phyloP scores from a whole-genome alignment of 441 rosid genomes.

The Adansonia rubrostipa region DNA sequence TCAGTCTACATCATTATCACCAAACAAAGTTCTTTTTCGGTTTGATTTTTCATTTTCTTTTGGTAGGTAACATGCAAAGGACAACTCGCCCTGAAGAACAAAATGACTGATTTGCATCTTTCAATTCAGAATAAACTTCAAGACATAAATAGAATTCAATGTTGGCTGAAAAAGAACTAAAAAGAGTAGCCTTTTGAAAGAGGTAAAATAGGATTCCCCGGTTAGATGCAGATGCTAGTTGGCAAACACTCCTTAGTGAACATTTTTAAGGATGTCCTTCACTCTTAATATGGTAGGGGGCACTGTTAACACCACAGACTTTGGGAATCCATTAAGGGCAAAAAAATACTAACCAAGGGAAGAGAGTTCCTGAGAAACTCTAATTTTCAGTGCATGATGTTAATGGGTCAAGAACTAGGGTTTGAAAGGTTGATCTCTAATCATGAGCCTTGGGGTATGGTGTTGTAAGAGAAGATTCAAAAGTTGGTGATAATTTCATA shows the following conservation, averaged over 20 bases:
- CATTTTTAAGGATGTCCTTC: slow-evolving; percentile 35
- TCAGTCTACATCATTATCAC: slow-evolving; percentile 32
- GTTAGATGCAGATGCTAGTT: slow-evolving; percentile 38
- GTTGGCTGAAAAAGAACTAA: slow-evolving; percentile 16
- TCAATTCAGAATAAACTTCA: slow-evolving; percentile 13
- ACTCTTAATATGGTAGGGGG: slow-evolving; percentile 34
- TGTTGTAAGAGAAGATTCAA: slow-evolving; percentile 32
- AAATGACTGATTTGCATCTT: slow-evolving; percentile 35
- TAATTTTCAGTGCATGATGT: slow-evolving; percentile 80
- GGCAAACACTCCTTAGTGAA: slow-evolving; percentile 41
- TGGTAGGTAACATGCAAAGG: neutral
- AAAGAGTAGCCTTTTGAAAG: slow-evolving; percentile 25
- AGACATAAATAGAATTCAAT: slow-evolving; percentile 15
- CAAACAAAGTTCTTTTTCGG: slow-evolving; percentile 14
- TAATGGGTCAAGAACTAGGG: slow-evolving; percentile 65
- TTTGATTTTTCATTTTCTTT: neutral
- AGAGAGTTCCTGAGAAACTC: slow-evolving; percentile 33
- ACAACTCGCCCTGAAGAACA: slow-evolving; percentile 14
- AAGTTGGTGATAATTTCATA: slow-evolving; percentile 23
- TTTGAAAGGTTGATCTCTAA: slow-evolving; percentile 33
- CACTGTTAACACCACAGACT: slow-evolving; percentile 29
- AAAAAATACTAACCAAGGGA: neutral
- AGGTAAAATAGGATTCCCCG: slow-evolving; percentile 45
- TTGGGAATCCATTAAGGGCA: slow-evolving; percentile 1
- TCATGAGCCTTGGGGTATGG: neutral